A percentile compares a stretch with the other conserved stretches of the same genome.
Conservation (phyloP, 108 stramenopile species). For the Pseudonitzschia multiseries region DNA sequence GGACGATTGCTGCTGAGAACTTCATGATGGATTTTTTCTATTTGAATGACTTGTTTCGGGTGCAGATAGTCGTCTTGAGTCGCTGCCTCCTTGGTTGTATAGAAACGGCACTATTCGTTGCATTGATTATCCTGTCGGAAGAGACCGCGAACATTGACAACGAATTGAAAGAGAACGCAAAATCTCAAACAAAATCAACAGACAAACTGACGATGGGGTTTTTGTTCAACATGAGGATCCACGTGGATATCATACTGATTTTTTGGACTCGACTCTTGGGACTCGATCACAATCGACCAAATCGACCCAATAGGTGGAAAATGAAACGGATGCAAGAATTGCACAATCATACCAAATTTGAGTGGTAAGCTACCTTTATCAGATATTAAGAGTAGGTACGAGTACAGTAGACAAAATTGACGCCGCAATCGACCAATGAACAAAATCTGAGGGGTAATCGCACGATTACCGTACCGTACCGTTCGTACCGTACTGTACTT, state of each 20-base stretch:
- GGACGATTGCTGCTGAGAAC: constrained; percentile 21
- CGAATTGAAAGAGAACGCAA: constrained; percentile 7
- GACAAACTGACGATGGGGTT: background rate
- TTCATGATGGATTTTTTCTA: constrained; percentile 26
- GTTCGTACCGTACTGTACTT: too few relatives aligned
- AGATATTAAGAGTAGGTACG: too few relatives aligned
- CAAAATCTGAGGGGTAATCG: too few relatives aligned
- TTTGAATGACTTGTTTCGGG: background rate
- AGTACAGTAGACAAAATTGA: too few relatives aligned
- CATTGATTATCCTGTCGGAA: too few relatives aligned
- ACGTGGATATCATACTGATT: constrained; percentile 3
- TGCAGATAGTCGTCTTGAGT: background rate
- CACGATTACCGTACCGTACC: too few relatives aligned
- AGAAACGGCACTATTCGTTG: too few relatives aligned
- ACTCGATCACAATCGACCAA: background rate
- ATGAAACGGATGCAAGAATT: too few relatives aligned
- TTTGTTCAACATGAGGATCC: constrained; percentile 21
- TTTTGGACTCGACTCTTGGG: background rate
- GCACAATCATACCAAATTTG: too few relatives aligned
- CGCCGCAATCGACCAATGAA: too few relatives aligned
- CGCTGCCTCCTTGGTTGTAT: background rate
- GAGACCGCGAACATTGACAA: background rate
- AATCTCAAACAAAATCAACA: background rate
- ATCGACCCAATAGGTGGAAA: too few relatives aligned
- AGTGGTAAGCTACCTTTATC: too few relatives aligned